A percentile compares a stretch with the other conserved stretches of the same genome.
phyloP scores from a whole-genome alignment of 169 alveolate species.

The Sarcocystis neurona region DNA sequence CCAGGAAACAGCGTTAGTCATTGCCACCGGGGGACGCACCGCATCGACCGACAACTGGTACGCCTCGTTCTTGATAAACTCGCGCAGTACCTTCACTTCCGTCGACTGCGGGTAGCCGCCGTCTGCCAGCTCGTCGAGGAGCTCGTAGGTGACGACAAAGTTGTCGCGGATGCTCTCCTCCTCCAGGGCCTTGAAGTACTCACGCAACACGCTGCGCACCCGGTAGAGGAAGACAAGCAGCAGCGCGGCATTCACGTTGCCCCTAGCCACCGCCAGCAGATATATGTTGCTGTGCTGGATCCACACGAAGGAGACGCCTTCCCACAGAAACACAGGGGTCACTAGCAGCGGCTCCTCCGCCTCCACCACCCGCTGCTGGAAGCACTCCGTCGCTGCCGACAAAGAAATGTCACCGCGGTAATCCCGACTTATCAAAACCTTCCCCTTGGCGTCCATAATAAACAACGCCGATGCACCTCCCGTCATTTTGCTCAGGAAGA shows the following conservation, averaged over 20 bases:
- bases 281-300: slow-evolving; percentile 94
- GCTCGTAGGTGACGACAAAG: slow-evolving; percentile 97
- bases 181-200: slow-evolving; percentile 95
- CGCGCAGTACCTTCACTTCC: slow-evolving; percentile 89
- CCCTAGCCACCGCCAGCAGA: slow-evolving; percentile 76
- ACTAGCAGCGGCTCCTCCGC: slow-evolving; percentile 90
- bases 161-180: slow-evolving; percentile 99
- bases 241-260: slow-evolving; percentile 85
- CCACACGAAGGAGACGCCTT: slow-evolving; percentile 96
- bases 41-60: slow-evolving; percentile 81
- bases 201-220: slow-evolving; percentile 88
- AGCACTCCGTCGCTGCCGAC: slow-evolving; percentile 58
- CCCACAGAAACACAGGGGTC: slow-evolving; percentile 93
- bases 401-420: slow-evolving; percentile 92
- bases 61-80: slow-evolving; percentile 92
- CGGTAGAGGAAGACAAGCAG: slow-evolving; percentile 79
- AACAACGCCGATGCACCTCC: slow-evolving; percentile 93
- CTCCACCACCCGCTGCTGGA: slow-evolving; percentile 72
- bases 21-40: slow-evolving; percentile 90
- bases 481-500: slow-evolving; percentile 67
- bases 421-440: slow-evolving; percentile 86
- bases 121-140: slow-evolving; percentile 98
- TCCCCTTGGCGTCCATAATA: slow-evolving; percentile 91
- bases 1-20: slow-evolving; percentile 93
- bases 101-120: slow-evolving; percentile 97